phyloP scores from a whole-genome alignment of 257 asterid genomes.

The Apocynum venetum region DNA sequence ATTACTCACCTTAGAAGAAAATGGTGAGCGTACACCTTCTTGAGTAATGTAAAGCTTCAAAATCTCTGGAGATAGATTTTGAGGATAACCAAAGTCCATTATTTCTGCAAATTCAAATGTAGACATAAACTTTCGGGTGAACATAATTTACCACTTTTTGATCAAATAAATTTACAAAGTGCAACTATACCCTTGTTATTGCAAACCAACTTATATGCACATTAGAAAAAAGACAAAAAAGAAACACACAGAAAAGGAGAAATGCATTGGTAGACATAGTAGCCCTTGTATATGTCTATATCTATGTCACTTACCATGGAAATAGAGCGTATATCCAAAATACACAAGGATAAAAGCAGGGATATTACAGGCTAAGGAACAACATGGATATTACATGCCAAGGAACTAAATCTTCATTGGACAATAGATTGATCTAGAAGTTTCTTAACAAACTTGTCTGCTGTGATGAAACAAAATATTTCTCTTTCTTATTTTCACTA shows the following conservation, averaged over 20 bases:
- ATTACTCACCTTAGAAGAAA: conserved; percentile 83
- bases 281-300: neutral
- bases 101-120: conserved; percentile 56
- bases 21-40: conserved; percentile 99
- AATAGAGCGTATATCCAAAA: neutral
- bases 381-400: neutral
- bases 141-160: neutral
- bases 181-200: neutral
- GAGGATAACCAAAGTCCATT: conserved; percentile 99
- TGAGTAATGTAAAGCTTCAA: conserved; percentile 98
- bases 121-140: neutral
- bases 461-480: neutral
- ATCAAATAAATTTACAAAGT: neutral
- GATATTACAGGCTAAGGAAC: neutral
- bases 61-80: conserved; percentile 96
- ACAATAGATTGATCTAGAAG: neutral
- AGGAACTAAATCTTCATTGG: neutral
- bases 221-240: neutral
- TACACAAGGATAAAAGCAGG: neutral
- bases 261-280: neutral
- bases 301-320: neutral
- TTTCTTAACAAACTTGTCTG: neutral
- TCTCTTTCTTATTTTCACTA: neutral
- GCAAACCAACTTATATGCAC: neutral
- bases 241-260: neutral